Percentiles rank a stretch among this genome's conserved stretches.
Conservation (phyloP, 192 early-diverging fungal genomes). For the Backusella circina region DNA sequence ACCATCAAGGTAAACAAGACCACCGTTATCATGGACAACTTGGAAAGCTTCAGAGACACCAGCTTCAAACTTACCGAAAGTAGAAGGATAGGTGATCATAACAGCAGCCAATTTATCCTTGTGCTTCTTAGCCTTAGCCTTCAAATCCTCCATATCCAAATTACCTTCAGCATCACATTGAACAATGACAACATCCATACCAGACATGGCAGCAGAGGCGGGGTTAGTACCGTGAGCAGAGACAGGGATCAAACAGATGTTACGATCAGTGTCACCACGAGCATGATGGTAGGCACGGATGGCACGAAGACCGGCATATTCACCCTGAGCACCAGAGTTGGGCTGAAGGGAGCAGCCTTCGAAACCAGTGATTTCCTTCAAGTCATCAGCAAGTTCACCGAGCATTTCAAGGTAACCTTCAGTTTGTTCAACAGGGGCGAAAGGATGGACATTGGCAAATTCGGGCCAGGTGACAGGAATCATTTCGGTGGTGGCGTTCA, state of each 20-base stretch:
- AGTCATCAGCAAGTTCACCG: slow-evolving; percentile 82
- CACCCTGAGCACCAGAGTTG: slow-evolving; percentile 99
- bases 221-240: slow-evolving; percentile 99
- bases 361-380: slow-evolving; percentile 92
- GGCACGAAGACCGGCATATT: slow-evolving; percentile 93
- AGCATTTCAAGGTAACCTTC: slow-evolving; percentile 90
- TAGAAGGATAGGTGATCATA: slow-evolving; percentile 99
- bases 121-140: slow-evolving; percentile 85
- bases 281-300: slow-evolving; percentile 93
- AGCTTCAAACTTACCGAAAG: slow-evolving; percentile 97
- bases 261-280: slow-evolving; percentile 77
- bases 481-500: slow-evolving; percentile 99
- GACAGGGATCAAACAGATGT: slow-evolving; percentile 95
- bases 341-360: slow-evolving; percentile 93
- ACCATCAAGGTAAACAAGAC: slow-evolving; percentile 99
- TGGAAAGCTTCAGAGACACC: slow-evolving; percentile 83
- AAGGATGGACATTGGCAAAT: slow-evolving; percentile 94
- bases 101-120: slow-evolving; percentile 84
- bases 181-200: slow-evolving; percentile 89
- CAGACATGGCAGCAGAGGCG: slow-evolving; percentile 96
- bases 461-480: slow-evolving; percentile 99
- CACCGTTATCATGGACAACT: slow-evolving; percentile 90
- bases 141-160: slow-evolving; percentile 88
- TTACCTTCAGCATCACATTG: slow-evolving; percentile 92
- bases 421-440: slow-evolving; percentile 93